Percentiles rank a stretch among this genome's conserved stretches.
Evolutionary conservation across 441 rosid species (phyloP).

Genomic region (Pelargonium australe): DNA sequence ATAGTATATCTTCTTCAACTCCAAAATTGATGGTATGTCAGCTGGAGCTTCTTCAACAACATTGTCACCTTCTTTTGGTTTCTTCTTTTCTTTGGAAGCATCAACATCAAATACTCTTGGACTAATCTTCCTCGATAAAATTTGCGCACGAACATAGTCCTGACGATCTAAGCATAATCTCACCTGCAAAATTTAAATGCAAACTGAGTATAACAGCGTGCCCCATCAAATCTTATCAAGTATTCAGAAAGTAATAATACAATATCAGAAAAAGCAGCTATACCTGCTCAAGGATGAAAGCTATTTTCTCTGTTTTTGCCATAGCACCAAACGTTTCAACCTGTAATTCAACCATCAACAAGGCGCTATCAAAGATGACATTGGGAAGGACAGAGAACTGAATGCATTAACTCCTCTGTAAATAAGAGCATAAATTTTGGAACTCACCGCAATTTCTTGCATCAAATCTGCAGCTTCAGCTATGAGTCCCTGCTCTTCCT

Average conservation of each 20-base stretch:
- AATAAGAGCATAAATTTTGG: neutral
- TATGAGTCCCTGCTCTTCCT: constrained; percentile 84
- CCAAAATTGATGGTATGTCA: constrained; percentile 80
- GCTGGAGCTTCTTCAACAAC: constrained; percentile 91
- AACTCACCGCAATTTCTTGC: constrained; percentile 96
- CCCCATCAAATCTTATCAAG: neutral
- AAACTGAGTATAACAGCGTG: neutral
- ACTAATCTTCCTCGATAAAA: constrained; percentile 89
- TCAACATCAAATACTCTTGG: constrained; percentile 79
- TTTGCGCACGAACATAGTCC: constrained; percentile 93
- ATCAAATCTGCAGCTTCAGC: constrained; percentile 98
- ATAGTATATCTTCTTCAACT: constrained; percentile 77
- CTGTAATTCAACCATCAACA: constrained; percentile 35
- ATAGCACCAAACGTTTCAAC: constrained; percentile 98
- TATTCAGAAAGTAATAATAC: neutral
- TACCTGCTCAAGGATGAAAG: constrained; percentile 97
- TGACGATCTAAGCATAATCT: constrained; percentile 89
- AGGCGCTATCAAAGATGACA: neutral
- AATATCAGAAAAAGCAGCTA: constrained; percentile 12
- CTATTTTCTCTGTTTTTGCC: constrained; percentile 98
- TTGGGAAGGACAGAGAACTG: neutral
- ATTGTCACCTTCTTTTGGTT: constrained; percentile 86
- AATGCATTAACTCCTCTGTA: neutral
- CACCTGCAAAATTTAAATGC: constrained; percentile 42
- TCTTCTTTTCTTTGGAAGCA: constrained; percentile 80